A percentile compares a stretch with the other conserved stretches of the same genome.
Conservation (phyloP, 108 stramenopile species). For the Cyclotella sp. region DNA sequence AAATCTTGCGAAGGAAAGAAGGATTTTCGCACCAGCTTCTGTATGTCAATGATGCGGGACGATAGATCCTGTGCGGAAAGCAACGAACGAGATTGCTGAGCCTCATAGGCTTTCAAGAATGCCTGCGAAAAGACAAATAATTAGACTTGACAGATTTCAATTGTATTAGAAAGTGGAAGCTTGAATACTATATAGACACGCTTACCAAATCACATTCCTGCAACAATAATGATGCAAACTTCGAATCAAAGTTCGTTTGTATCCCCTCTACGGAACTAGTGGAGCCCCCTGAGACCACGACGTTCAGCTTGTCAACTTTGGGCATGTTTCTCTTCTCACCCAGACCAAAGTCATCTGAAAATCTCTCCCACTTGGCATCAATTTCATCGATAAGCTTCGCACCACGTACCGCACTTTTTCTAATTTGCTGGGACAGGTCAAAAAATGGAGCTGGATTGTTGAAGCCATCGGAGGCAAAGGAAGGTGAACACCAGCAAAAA, state of each 20-base stretch:
- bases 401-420: conserved; percentile 68
- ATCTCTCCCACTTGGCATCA: conserved; percentile 82
- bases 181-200: neutral
- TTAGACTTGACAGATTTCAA: neutral
- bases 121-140: conserved; percentile 10
- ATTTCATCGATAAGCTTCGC: conserved; percentile 80
- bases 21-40: conserved; percentile 48
- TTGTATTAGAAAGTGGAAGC: neutral
- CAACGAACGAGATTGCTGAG: conserved; percentile 10
- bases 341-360: conserved; percentile 73
- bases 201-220: conserved; percentile 46
- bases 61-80: conserved; percentile 30
- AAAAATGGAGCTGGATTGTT: conserved; percentile 11
- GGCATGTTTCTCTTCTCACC: conserved; percentile 53
- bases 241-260: conserved; percentile 7
- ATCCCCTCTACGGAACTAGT: neutral
- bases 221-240: conserved; percentile 17
- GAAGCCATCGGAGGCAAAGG: no score
- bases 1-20: conserved; percentile 46
- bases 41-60: conserved; percentile 52
- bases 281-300: conserved; percentile 16
- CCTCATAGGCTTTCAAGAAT: conserved; percentile 52
- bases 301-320: conserved; percentile 23
- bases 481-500: no score
- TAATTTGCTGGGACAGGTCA: conserved; percentile 40